phyloP scores from a whole-genome alignment of 495 filamentous ascomycete species.

The Tuber borchii region DNA sequence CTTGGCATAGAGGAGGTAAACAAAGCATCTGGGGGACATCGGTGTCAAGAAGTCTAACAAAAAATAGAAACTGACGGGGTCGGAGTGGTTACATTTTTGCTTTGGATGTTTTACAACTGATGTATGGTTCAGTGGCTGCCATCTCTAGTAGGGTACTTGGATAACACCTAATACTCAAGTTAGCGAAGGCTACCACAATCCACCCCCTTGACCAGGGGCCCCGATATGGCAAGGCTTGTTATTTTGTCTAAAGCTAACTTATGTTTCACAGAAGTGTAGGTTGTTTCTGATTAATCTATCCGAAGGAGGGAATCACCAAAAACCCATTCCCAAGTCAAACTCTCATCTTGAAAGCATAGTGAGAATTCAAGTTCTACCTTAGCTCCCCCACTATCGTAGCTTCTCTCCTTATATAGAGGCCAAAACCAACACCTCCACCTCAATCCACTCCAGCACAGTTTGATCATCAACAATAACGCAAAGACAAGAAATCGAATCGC shows the following conservation, averaged over 20 bases:
- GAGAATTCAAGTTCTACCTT: not conserved
- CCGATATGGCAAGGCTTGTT: not conserved
- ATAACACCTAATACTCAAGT: not conserved
- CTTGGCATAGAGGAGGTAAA: not conserved
- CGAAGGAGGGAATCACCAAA: not conserved
- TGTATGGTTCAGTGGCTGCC: not conserved
- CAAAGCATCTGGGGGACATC: not conserved
- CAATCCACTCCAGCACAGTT: not conserved
- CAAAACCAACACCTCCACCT: not conserved
- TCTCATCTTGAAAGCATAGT: not conserved
- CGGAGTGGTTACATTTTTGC: not conserved
- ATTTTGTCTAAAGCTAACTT: not conserved
- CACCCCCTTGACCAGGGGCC: not conserved
- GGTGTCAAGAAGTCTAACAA: not conserved
- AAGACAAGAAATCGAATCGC: not conserved
- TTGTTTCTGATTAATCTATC: not conserved
- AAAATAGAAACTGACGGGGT: not conserved
- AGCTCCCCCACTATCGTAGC: not conserved
- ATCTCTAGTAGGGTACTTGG: not conserved
- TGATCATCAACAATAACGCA: not conserved
- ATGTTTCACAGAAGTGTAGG: not conserved
- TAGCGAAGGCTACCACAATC: not conserved
- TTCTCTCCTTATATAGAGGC: not conserved
- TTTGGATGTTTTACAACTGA: not conserved
- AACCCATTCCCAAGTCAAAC: not conserved